phyloP scores from a whole-genome alignment of 2,329 filamentous ascomycete genomes.

The Clonostachys solani region DNA sequence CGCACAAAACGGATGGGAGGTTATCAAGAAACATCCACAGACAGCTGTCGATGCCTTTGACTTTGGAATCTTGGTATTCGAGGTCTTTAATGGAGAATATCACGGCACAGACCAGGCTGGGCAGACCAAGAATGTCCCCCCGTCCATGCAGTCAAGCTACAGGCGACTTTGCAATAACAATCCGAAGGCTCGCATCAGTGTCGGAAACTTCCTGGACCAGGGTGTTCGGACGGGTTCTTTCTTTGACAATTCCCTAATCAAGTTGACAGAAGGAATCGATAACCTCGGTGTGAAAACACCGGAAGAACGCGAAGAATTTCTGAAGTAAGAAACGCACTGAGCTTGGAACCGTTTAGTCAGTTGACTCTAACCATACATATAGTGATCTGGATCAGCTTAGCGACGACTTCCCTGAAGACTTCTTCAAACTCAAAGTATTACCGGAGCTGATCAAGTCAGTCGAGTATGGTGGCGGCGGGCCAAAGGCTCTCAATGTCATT shows the following conservation, averaged over 20 bases:
- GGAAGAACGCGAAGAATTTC: slow-evolving; percentile 77
- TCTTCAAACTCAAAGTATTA: slow-evolving; percentile 95
- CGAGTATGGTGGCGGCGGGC: slow-evolving; percentile 95
- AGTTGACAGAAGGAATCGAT: slow-evolving; percentile 88
- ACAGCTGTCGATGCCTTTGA: slow-evolving; percentile 84
- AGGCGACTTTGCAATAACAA: slow-evolving; percentile 85
- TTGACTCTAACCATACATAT: slow-evolving; percentile 22
- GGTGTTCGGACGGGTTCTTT: slow-evolving; percentile 79
- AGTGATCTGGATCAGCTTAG: slow-evolving; percentile 78
- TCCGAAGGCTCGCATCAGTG: slow-evolving; percentile 81
- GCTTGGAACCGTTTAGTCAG: slow-evolving; percentile 11
- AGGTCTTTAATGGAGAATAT: slow-evolving; percentile 88
- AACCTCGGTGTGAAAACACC: slow-evolving; percentile 86
- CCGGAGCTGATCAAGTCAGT: slow-evolving; percentile 96
- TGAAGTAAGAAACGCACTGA: slow-evolving; percentile 47
- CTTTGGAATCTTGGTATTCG: slow-evolving; percentile 78
- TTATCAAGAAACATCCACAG: slow-evolving; percentile 77
- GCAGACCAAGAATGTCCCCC: slow-evolving; percentile 81
- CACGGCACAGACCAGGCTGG: slow-evolving; percentile 72
- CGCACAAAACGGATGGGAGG: slow-evolving; percentile 83
- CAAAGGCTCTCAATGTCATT: slow-evolving; percentile 82
- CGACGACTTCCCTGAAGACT: slow-evolving; percentile 95
- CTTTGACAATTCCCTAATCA: slow-evolving; percentile 90
- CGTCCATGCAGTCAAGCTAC: slow-evolving; percentile 86
- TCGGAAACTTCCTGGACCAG: slow-evolving; percentile 85